phyloP scores from a whole-genome alignment of 306 rosid species.

The Medicago arabica region DNA sequence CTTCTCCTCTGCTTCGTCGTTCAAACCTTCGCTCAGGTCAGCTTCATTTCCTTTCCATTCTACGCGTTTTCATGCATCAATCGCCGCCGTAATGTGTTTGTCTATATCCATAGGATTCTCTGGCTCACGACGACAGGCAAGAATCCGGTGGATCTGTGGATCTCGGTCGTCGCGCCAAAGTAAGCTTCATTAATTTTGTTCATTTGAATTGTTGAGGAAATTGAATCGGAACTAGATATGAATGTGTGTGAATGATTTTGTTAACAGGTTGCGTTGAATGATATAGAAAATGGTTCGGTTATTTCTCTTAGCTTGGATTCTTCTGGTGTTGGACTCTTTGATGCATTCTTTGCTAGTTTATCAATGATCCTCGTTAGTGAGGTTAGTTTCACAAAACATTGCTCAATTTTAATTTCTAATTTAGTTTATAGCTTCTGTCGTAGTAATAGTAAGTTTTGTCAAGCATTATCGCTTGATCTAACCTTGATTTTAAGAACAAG shows the following conservation, averaged over 20 bases:
- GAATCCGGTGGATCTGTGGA: constrained; percentile 59
- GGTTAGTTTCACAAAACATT: constrained; percentile 56
- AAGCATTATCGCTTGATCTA: constrained; percentile 33
- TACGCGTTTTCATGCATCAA: neutral
- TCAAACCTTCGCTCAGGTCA: constrained; percentile 60
- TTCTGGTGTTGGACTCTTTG: constrained; percentile 80
- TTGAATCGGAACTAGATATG: constrained; percentile 12
- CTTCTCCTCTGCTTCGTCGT: constrained; percentile 45
- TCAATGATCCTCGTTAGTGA: constrained; percentile 96
- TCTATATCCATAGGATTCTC: constrained; percentile 49
- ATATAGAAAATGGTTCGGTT: constrained; percentile 48
- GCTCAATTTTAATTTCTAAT: neutral
- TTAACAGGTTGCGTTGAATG: constrained; percentile 60
- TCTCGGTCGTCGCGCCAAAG: constrained; percentile 95
- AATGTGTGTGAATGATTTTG: constrained; percentile 23
- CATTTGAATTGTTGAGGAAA: constrained; percentile 29
- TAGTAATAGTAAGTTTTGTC: neutral
- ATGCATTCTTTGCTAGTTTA: constrained; percentile 86
- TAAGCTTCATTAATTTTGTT: constrained; percentile 35
- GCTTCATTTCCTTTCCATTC: neutral
- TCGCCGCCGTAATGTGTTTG: constrained; percentile 32
- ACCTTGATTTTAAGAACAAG: neutral
- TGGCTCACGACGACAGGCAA: constrained; percentile 47
- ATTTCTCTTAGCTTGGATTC: constrained; percentile 64
- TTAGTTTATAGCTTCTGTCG: neutral